These are phyloP conservation scores for Venturia asperata DNA, from an alignment of 2,329 filamentous ascomycete genomes.

Conservation along the genomic window DNA sequence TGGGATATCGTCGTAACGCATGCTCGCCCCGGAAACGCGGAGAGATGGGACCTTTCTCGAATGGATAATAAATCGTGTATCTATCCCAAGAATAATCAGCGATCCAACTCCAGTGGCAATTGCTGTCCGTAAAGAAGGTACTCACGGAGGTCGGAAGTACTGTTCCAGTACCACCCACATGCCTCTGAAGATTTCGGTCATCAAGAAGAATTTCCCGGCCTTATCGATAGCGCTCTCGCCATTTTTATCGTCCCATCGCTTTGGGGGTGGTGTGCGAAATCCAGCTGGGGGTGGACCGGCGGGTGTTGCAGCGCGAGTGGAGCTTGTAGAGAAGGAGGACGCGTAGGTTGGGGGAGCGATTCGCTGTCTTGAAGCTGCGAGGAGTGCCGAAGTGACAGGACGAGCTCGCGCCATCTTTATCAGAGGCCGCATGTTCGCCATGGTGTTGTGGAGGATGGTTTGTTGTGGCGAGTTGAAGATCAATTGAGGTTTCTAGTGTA, in stretches of 20 bases:
- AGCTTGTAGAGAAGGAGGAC: slow-evolving; percentile 57
- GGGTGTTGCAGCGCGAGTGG: slow-evolving; percentile 57
- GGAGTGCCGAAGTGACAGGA: background rate
- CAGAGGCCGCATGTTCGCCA: slow-evolving; percentile 44
- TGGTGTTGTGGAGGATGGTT: slow-evolving; percentile 24
- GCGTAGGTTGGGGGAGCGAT: slow-evolving; percentile 5
- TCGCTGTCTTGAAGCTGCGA: background rate
- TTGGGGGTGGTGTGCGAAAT: slow-evolving; percentile 68
- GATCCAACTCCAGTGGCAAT: slow-evolving; percentile 6
- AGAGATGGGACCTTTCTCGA: slow-evolving; percentile 97
- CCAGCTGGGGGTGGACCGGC: slow-evolving; percentile 66
- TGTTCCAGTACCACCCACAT: slow-evolving; percentile 98
- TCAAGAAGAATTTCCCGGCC: slow-evolving; percentile 86
- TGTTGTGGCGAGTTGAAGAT: slow-evolving; percentile 24
- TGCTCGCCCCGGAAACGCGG: slow-evolving; percentile 98
- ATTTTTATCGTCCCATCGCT: slow-evolving; percentile 72
- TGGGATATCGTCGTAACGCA: slow-evolving; percentile 90
- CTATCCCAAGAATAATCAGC: slow-evolving; percentile 39
- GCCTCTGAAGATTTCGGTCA: slow-evolving; percentile 91
- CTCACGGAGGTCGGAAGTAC: slow-evolving; percentile 95
- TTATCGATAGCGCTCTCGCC: slow-evolving; percentile 69
- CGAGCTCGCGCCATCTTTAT: slow-evolving; percentile 40
- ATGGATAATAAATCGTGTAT: slow-evolving; percentile 98
- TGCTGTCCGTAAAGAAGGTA: slow-evolving; percentile 30
- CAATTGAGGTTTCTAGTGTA: slow-evolving; percentile 25